These are phyloP conservation scores for Hypoxylon sp. DNA, from an alignment of 2,329 filamentous ascomycete genomes.

Conservation along the genomic window DNA sequence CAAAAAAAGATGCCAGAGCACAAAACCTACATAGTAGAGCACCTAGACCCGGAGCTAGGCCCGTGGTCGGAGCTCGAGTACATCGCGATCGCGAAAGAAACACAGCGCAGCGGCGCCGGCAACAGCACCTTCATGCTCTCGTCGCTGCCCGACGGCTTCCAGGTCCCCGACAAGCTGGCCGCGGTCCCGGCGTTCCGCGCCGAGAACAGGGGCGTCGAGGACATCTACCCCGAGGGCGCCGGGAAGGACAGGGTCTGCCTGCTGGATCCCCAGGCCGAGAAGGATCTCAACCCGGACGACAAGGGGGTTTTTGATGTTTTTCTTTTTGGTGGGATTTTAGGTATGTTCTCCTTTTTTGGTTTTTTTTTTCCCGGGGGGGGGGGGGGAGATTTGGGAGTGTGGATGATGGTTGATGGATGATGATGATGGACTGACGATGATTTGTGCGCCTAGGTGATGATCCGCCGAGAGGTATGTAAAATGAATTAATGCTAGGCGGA, in stretches of 20 bases:
- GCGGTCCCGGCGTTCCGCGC: constrained; percentile 70
- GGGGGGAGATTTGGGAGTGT: constrained; percentile 68
- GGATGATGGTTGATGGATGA: background rate
- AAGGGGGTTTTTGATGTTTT: constrained; percentile 87
- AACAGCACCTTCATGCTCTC: constrained; percentile 83
- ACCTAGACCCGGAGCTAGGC: constrained; percentile 93
- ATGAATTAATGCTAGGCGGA: too few species aligned
- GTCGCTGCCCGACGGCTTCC: constrained; percentile 75
- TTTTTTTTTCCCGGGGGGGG: constrained; percentile 95
- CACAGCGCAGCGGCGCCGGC: constrained; percentile 67
- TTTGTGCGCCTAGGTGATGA: constrained; percentile 87
- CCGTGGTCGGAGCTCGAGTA: constrained; percentile 96
- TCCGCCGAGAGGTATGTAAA: constrained; percentile 79
- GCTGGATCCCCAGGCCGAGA: constrained; percentile 83
- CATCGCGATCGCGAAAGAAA: constrained; percentile 84
- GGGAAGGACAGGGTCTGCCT: constrained; percentile 76
- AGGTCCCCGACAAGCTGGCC: constrained; percentile 67
- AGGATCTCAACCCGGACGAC: constrained; percentile 85
- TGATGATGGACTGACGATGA: background rate
- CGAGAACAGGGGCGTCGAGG: constrained; percentile 81
- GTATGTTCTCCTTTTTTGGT: constrained; percentile 76
- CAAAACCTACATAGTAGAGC: constrained; percentile 93
- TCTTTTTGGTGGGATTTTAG: constrained; percentile 94
- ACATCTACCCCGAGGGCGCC: constrained; percentile 66
- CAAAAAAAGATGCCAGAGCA: constrained; percentile 40